These are phyloP conservation scores for Sugiyamaella novakii DNA, from an alignment of 1,139 yeast genomes.

Conservation along the genomic window DNA sequence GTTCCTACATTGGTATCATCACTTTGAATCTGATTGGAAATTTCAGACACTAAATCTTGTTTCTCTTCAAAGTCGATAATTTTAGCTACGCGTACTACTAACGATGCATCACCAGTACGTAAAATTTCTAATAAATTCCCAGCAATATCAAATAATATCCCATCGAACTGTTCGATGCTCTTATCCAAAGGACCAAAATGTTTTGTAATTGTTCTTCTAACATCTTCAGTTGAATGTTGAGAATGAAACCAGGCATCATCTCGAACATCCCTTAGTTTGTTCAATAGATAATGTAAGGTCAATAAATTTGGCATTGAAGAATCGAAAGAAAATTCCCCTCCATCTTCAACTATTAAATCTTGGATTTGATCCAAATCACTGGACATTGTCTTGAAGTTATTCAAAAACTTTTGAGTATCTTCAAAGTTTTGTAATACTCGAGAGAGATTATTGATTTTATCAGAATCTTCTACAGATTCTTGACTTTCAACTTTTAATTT, in stretches of 20 bases:
- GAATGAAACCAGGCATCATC: constrained; percentile 69
- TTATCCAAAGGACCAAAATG: constrained; percentile 57
- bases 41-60: constrained; percentile 66
- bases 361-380: constrained; percentile 55
- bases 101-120: constrained; percentile 63
- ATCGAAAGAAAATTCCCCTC: constrained; percentile 52
- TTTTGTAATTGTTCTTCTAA: constrained; percentile 63
- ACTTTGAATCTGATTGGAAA: constrained; percentile 51
- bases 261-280: constrained; percentile 71
- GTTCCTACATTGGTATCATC: constrained; percentile 14
- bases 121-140: constrained; percentile 67
- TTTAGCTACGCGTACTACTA: constrained; percentile 72
- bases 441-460: constrained; percentile 63
- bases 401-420: constrained; percentile 66
- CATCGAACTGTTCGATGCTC: constrained; percentile 64
- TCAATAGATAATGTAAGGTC: constrained; percentile 67
- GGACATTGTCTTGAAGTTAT: constrained; percentile 62
- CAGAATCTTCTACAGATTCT: constrained; percentile 51
- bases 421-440: constrained; percentile 69
- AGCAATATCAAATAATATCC: constrained; percentile 60
- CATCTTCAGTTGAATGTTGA: constrained; percentile 58
- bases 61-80: constrained; percentile 78
- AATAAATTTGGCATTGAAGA: constrained; percentile 60
- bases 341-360: constrained; percentile 56
- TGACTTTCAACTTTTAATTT: constrained; percentile 36